Evolutionary conservation across 805 yeast genomes (phyloP), one percentile per base, ranked within the genome.

Genomic region (Wickerhamomyces mucosus): DNA sequence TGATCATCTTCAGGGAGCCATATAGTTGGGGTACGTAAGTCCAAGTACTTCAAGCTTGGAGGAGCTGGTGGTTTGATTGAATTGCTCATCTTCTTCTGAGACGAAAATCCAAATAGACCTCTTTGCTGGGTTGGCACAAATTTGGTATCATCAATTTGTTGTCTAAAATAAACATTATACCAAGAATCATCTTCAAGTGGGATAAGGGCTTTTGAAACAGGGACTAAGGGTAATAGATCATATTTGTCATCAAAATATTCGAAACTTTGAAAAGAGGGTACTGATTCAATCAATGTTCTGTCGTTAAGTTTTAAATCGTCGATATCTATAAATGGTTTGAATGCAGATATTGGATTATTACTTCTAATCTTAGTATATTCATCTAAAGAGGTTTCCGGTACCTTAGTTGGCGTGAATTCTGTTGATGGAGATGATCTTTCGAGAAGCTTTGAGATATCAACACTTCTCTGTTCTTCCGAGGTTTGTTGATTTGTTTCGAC

Each of bases 1-100:
- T 75, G 77, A 51, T 92, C 98, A 53, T 92, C 98, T 43, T 79
- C 86, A 0, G 97, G 96, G 13, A 88, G 65, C 98, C 98, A 92
- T 20, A 88, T 82, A 0, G 97, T 85, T 4, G 97, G 96, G 2
- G 89, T 78, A 40, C 97, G 65, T 38, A 73, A 69, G 40, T 84
- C 88, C 42, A 92, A 60, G 48, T 84, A 82, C 45, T 78, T 75
- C 37, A 83, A 59, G 7, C 82, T 70, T 4, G 98, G 98, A 1
- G 97, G 97, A 31, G 72, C 69, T 6, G 98, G 98, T 0, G 98
- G 96, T 40, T 79, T 75, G 18, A 49, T 48, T 30, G 88, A 62
- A 32, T 66, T 68, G 35, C 72, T 78, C 37, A 71, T 69, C 29
- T 78, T 62, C 48, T 80, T 69, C 34, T 63, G 69, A 4, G 53